These are phyloP conservation scores for Avena insularis DNA, from an alignment of 176 grass and related monocot genomes.

Conservation along the genomic window DNA sequence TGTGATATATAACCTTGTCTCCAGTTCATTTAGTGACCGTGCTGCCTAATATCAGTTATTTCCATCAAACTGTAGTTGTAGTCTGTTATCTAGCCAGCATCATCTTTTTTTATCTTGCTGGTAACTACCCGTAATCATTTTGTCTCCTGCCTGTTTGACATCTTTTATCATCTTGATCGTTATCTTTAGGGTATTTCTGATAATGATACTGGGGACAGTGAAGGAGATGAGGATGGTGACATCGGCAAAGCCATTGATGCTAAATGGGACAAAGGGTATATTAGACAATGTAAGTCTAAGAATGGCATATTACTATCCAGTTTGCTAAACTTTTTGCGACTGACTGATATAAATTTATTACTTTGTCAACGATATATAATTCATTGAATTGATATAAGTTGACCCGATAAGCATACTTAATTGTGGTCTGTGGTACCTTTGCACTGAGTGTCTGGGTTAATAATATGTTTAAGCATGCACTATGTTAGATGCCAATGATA, in stretches of 20 bases:
- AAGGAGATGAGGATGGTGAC: conserved; percentile 48
- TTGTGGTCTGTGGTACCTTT: background rate
- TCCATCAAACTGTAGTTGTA: background rate
- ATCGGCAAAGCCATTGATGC: conserved; percentile 39
- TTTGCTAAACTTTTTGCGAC: background rate
- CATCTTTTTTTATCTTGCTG: conserved; percentile 3
- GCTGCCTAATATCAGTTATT: background rate
- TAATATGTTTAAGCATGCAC: conserved; percentile 13
- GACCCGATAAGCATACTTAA: background rate
- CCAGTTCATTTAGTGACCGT: background rate
- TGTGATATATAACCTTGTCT: background rate
- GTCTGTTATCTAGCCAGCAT: background rate
- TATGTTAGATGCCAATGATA: background rate
- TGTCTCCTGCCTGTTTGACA: conserved; percentile 35
- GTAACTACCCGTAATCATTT: conserved; percentile 6
- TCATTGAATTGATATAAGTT: conserved; percentile 7
- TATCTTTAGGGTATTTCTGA: conserved; percentile 57
- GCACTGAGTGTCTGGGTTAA: background rate
- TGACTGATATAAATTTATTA: background rate
- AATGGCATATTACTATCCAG: background rate
- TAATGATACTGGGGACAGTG: conserved; percentile 55
- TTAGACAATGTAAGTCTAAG: conserved; percentile 77
- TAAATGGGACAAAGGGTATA: conserved; percentile 53
- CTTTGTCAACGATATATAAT: conserved; percentile 5
- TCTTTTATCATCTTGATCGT: conserved; percentile 17